phyloP scores from a whole-genome alignment of 2,329 filamentous ascomycete species.

The Penicillium palitans region DNA sequence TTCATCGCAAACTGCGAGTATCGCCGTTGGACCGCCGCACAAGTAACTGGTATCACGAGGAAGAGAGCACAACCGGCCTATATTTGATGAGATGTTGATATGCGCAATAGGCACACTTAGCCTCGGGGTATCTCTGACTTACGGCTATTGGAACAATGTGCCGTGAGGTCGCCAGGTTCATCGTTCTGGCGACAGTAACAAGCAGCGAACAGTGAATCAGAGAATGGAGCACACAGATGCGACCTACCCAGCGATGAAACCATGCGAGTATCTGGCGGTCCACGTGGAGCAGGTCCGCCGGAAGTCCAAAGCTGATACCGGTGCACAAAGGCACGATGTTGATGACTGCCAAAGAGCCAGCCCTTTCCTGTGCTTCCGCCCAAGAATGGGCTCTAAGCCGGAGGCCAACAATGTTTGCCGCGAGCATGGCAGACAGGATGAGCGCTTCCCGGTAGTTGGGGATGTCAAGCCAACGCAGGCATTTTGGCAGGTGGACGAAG shows the following conservation, averaged over 20 bases:
- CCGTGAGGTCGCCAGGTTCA: not conserved
- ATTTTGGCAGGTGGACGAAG: not conserved
- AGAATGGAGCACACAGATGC: slow-evolving; percentile 1
- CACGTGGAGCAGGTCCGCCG: not conserved
- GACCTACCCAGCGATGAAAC: slow-evolving; percentile 3
- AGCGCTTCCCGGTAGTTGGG: not conserved
- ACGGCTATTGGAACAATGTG: not conserved
- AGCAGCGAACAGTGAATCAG: not conserved
- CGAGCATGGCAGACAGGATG: not conserved
- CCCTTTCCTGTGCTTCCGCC: not conserved
- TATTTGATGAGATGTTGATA: no score
- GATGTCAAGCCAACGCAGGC: not conserved
- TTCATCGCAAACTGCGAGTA: not conserved
- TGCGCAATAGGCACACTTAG: not conserved
- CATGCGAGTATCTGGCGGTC: not conserved
- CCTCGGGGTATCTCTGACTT: no score
- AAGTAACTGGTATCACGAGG: not conserved
- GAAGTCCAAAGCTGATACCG: not conserved
- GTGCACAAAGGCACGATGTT: not conserved
- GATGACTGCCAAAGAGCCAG: slow-evolving; percentile 1
- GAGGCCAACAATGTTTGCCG: not conserved
- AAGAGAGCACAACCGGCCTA: not conserved
- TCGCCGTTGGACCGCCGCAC: not conserved
- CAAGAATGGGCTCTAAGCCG: not conserved
- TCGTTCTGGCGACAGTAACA: not conserved